phyloP scores from a whole-genome alignment of 75 land plant genomes.

The Sequoiadendron giganteum region DNA sequence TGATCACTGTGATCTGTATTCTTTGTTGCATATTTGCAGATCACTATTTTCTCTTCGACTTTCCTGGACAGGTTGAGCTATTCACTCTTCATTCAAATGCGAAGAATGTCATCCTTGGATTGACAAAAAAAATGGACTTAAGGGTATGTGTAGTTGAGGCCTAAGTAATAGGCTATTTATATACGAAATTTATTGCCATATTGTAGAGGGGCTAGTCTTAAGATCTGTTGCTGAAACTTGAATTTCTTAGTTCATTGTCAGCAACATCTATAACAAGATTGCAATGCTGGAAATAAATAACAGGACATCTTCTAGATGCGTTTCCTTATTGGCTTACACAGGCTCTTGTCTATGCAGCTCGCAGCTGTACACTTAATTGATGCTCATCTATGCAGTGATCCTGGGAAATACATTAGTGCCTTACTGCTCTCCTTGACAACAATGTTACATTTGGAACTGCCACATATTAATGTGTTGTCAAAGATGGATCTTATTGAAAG shows the following conservation, averaged over 20 bases:
- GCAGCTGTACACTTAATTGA: constrained; percentile 96
- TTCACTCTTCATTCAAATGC: constrained; percentile 94
- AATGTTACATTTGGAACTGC: constrained; percentile 95
- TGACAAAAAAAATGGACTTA: constrained; percentile 74
- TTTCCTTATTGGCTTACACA: not conserved
- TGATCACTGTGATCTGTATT: not conserved
- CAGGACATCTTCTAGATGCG: not conserved
- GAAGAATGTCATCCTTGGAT: constrained; percentile 72
- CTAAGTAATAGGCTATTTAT: not conserved
- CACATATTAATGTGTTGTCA: constrained; percentile 90
- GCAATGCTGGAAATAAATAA: not conserved
- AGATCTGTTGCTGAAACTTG: not conserved
- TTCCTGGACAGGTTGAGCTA: constrained; percentile 99
- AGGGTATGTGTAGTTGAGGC: constrained; percentile 46
- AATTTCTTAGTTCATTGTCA: not conserved
- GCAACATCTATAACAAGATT: not conserved
- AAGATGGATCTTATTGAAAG: constrained; percentile 75
- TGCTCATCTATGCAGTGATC: constrained; percentile 98
- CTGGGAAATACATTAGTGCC: constrained; percentile 94
- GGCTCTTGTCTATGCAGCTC: constrained; percentile 55
- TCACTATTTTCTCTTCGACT: constrained; percentile 97
- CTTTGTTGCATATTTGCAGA: constrained; percentile 48
- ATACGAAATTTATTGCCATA: not conserved
- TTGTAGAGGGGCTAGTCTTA: not conserved
- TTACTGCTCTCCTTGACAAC: constrained; percentile 86